These are phyloP conservation scores for Solanum arcanum DNA, from an alignment of 257 asterid genomes.

Conservation along the genomic window DNA sequence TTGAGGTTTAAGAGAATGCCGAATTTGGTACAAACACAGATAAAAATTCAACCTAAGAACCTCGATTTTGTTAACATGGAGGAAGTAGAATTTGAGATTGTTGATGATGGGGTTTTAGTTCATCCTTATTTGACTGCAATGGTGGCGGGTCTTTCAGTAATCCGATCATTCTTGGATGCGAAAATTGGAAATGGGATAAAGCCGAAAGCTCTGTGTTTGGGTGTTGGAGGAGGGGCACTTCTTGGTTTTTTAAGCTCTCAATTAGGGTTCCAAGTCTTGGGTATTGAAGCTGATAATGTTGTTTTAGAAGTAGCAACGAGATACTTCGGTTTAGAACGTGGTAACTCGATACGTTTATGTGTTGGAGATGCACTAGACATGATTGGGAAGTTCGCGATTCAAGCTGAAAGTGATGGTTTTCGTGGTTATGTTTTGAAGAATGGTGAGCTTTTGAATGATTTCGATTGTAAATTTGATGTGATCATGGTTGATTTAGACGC, in stretches of 20 bases:
- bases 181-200: constrained; percentile 17
- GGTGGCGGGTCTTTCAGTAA: constrained; percentile 62
- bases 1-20: constrained; percentile 92
- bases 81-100: constrained; percentile 23
- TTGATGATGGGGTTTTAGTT: constrained; percentile 43
- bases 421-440: background rate
- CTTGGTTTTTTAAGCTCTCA: constrained; percentile 39
- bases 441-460: background rate
- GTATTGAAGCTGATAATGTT: constrained; percentile 58
- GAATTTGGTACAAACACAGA: constrained; percentile 65
- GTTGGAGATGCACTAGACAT: constrained; percentile 52
- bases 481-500: constrained; percentile 93
- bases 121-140: constrained; percentile 77
- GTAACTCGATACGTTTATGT: constrained; percentile 24
- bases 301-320: constrained; percentile 45
- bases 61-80: constrained; percentile 14
- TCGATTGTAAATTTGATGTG: constrained; percentile 34
- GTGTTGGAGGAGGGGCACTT: constrained; percentile 93
- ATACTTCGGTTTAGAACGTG: constrained; percentile 42
- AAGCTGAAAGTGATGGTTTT: background rate
- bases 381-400: constrained; percentile 24
- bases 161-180: constrained; percentile 29
- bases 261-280: constrained; percentile 55
- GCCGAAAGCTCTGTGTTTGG: constrained; percentile 67
- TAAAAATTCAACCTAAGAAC: constrained; percentile 30